phyloP scores from a whole-genome alignment of 768 basidiomycete species.

The Termitomyces sp. region DNA sequence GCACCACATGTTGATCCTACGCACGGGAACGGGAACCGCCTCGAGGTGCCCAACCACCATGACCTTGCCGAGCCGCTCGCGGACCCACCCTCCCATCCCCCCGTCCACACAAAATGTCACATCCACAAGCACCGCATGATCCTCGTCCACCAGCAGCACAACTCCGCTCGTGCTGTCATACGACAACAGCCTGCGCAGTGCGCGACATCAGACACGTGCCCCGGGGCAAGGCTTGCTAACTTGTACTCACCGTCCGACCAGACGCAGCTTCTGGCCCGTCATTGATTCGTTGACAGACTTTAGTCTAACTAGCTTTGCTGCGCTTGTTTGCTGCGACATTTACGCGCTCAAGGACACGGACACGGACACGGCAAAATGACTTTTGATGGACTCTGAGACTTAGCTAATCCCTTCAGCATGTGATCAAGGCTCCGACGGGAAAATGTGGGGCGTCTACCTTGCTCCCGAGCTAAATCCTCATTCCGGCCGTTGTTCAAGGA shows the following conservation, averaged over 20 bases:
- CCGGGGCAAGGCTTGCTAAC: too few relatives aligned
- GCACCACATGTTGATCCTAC: conserved; percentile 2
- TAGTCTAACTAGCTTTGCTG: conserved; percentile 40
- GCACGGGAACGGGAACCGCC: conserved; percentile 15
- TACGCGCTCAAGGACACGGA: neutral
- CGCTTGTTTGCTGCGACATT: conserved; percentile 48
- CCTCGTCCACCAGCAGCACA: conserved; percentile 44
- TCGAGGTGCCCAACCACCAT: conserved; percentile 61
- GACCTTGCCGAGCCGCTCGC: conserved; percentile 45
- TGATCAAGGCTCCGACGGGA: too few relatives aligned
- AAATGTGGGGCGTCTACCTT: too few relatives aligned
- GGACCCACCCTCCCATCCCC: conserved; percentile 39
- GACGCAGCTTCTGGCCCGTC: conserved; percentile 48
- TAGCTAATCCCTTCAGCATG: neutral
- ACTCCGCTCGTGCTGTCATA: conserved; percentile 47
- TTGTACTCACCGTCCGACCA: conserved; percentile 50
- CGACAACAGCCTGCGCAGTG: conserved; percentile 42
- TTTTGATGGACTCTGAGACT: neutral
- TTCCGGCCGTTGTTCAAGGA: too few relatives aligned
- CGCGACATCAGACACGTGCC: neutral
- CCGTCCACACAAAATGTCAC: conserved; percentile 45
- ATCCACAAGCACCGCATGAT: conserved; percentile 53
- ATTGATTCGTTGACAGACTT: conserved; percentile 32
- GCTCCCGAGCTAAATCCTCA: too few relatives aligned
- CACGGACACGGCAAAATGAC: neutral